Evolutionary conservation across 2,329 filamentous ascomycete species (phyloP), one percentile per base, ranked within the genome.

Genomic region (Neonectria faginata): DNA sequence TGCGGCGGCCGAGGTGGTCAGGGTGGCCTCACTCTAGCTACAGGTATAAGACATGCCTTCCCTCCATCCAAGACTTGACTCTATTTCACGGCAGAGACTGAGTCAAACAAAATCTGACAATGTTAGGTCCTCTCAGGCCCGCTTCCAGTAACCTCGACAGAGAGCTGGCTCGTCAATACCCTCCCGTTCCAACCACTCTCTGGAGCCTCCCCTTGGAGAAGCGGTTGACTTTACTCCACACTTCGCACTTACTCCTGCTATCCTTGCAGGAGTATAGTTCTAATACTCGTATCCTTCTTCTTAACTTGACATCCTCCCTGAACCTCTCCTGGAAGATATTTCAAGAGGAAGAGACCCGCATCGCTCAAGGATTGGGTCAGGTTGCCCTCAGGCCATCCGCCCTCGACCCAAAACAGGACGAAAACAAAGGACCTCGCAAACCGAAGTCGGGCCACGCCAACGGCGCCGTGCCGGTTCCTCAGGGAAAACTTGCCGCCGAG

Each of bases 251-350:
- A 3, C 82, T 96, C 27, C 74, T 94, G 6, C 80, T 97, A 2
- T 94, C 92, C 2, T 80, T 97, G 14, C 90, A 96, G 73, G 88
- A 92, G 67, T 97, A 96, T 77, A 88, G 85, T 45, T 88, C 91
- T 5, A 89, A 92, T 72, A 92, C 92, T 3, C 87, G 92, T 12
- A 83, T 92, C 2, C 81, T 96, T 20, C 83, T 97, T 57, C 80
- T 93, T 16, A 85, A 91, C 68, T 77, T 95, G 44, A 84, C 91
- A 2, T 91, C 89, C 2, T 92, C 91, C 7, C 81, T 97, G 10
- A 84, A 88, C n/a, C 80, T 97, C 27, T 85, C 90, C 0, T 78
- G 90, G 25, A 84, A 85, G 36, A 79, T 89, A 3, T 83, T 96
- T 11, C 86, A 89, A 39, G 85, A 89, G 48, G 89, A 94, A 60